A percentile compares a stretch with the other conserved stretches of the same genome.
These are phyloP conservation scores for Zoysia japonica DNA, from an alignment of 176 grass and related monocot species.

Conservation along the genomic window DNA sequence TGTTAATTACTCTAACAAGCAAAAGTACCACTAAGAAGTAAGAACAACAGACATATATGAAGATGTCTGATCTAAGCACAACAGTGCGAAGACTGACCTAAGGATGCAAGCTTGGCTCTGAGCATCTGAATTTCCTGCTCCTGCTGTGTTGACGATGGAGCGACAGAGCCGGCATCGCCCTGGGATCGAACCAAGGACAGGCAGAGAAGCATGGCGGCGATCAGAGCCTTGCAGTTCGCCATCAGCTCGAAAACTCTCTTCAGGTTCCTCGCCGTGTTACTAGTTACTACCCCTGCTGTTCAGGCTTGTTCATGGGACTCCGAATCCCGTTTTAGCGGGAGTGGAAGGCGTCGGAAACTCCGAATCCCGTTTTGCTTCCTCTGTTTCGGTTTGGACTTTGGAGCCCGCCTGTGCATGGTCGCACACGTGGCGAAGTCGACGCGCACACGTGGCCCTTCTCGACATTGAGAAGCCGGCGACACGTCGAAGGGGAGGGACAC, in stretches of 20 bases:
- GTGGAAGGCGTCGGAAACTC: neutral
- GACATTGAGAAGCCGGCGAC: neutral
- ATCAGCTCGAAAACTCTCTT: neutral
- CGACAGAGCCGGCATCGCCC: slow-evolving; percentile 18
- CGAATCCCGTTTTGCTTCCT: neutral
- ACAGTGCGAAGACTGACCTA: slow-evolving; percentile 29
- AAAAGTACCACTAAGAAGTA: neutral
- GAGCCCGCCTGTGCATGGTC: neutral
- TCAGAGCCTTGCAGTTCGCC: slow-evolving; percentile 7
- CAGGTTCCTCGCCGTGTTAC: neutral
- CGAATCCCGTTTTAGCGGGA: slow-evolving; percentile 6
- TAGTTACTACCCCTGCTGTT: neutral
- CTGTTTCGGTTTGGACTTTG: neutral
- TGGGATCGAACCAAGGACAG: neutral
- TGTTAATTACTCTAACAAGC: neutral
- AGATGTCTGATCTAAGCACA: neutral
- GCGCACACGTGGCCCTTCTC: slow-evolving; percentile 5
- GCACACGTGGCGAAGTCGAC: slow-evolving; percentile 11
- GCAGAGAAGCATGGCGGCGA: slow-evolving; percentile 26
- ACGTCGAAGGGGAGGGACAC: neutral
- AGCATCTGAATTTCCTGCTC: slow-evolving; percentile 52
- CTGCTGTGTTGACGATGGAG: neutral
- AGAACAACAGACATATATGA: neutral
- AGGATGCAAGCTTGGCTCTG: slow-evolving; percentile 50
- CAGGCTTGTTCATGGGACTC: neutral